These are phyloP conservation scores for Niebla homalea DNA, from an alignment of 495 filamentous ascomycete species.

Conservation along the genomic window DNA sequence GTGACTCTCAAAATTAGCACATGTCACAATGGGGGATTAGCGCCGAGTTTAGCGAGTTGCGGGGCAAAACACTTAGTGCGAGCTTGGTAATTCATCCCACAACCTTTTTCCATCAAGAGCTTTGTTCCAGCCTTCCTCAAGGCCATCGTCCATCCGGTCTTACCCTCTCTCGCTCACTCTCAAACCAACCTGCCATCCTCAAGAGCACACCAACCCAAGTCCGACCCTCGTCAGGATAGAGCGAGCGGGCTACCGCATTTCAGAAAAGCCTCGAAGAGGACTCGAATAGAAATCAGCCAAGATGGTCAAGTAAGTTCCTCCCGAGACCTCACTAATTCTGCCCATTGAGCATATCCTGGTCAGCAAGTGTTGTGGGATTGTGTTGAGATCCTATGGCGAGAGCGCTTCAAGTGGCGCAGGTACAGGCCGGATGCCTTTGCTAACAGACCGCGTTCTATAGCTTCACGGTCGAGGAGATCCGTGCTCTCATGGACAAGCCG, in stretches of 20 bases:
- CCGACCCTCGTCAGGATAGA: constrained; percentile 37
- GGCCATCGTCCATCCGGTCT: background rate
- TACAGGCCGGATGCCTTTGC: constrained; percentile 23
- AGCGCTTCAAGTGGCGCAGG: constrained; percentile 54
- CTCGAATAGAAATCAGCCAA: constrained; percentile 64
- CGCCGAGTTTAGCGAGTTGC: constrained; percentile 12
- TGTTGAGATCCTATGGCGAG: background rate
- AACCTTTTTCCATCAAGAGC: background rate
- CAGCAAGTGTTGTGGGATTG: background rate
- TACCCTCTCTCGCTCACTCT: background rate
- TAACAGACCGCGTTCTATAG: constrained; percentile 18
- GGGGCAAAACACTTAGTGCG: constrained; percentile 13
- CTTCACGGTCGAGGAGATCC: constrained; percentile 45
- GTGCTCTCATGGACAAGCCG: constrained; percentile 90
- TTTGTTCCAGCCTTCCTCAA: background rate
- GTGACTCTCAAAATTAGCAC: no score
- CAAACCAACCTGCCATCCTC: background rate
- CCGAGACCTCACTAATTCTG: background rate
- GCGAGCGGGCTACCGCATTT: constrained; percentile 17
- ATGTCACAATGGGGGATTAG: constrained; percentile 1
- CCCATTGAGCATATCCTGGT: no score
- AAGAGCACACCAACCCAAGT: constrained; percentile 19
- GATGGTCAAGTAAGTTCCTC: constrained; percentile 94
- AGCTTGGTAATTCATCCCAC: constrained; percentile 10
- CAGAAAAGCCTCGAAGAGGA: constrained; percentile 24